Evolutionary conservation across 768 basidiomycete species (phyloP).

Genomic region (Stropharia rugosoannulata): DNA sequence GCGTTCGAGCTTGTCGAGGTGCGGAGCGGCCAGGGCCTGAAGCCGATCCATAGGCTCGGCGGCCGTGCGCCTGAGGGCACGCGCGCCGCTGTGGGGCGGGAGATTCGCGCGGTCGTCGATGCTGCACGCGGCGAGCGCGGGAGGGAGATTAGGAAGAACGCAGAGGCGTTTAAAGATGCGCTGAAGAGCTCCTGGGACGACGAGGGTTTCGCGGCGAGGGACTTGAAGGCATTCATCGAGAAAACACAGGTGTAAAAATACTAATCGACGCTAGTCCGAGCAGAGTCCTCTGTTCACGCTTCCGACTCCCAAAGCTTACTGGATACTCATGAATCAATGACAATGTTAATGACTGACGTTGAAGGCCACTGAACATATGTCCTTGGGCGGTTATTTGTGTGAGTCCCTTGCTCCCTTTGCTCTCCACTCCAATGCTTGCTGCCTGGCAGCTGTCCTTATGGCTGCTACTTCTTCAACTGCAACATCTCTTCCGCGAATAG

Average conservation of each 20-base stretch:
- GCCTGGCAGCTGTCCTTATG: too few relatives aligned
- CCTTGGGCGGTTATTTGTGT: too few relatives aligned
- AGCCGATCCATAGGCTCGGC: not conserved
- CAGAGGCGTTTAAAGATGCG: too few relatives aligned
- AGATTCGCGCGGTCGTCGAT: slow-evolving; percentile 10
- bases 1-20: slow-evolving; percentile 13
- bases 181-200: not conserved
- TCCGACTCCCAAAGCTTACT: not conserved
- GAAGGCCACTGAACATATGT: too few relatives aligned
- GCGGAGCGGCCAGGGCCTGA: slow-evolving; percentile 7
- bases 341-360: too few relatives aligned
- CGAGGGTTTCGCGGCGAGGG: slow-evolving; percentile 4
- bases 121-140: slow-evolving; percentile 2
- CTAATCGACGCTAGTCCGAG: not conserved
- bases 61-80: slow-evolving; percentile 9
- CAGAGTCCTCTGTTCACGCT: not conserved
- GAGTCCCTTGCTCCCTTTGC: too few relatives aligned
- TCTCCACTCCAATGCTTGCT: too few relatives aligned
- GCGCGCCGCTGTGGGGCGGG: slow-evolving; percentile 7
- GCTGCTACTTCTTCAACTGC: too few relatives aligned
- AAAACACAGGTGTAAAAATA: not conserved
- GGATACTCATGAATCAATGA: too few relatives aligned
- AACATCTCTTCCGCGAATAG: too few relatives aligned
- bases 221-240: not conserved
- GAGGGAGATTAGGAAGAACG: not conserved